Evolutionary conservation across 1,284 basidiomycete species (phyloP).

Genomic region (Veloboletus limbatus): DNA sequence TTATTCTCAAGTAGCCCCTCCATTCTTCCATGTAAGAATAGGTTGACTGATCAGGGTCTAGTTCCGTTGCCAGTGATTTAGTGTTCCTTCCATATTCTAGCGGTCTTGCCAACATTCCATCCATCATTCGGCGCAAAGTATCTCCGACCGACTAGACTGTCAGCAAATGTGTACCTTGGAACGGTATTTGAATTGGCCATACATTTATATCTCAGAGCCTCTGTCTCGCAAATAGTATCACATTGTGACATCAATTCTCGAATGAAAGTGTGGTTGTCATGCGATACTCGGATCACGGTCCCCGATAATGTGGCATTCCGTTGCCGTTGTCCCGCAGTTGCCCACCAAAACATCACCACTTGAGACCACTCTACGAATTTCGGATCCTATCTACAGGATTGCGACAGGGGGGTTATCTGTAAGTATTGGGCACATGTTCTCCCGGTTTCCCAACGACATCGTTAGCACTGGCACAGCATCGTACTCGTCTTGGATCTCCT

Average conservation of each 20-base stretch:
- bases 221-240: neutral
- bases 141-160: neutral
- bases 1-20: conserved; percentile 6
- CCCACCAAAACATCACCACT: neutral
- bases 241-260: neutral
- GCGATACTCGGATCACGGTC: too few relatives aligned
- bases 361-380: neutral
- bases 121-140: neutral
- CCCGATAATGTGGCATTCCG: neutral
- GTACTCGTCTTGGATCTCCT: conserved; percentile 48
- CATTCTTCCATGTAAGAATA: neutral
- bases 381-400: neutral
- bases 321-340: neutral
- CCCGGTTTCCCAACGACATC: neutral
- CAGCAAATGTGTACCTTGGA: too few relatives aligned
- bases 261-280: too few relatives aligned
- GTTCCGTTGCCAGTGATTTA: neutral
- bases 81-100: neutral
- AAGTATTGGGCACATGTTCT: neutral
- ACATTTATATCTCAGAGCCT: neutral
- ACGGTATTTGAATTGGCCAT: neutral
- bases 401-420: conserved; percentile 1
- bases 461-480: conserved; percentile 6
- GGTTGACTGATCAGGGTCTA: neutral
- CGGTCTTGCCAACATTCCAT: neutral